Percentiles rank a stretch among this genome's conserved stretches.
phyloP scores from a whole-genome alignment of 1,284 basidiomycete species.

The Pterulicium gracile region DNA sequence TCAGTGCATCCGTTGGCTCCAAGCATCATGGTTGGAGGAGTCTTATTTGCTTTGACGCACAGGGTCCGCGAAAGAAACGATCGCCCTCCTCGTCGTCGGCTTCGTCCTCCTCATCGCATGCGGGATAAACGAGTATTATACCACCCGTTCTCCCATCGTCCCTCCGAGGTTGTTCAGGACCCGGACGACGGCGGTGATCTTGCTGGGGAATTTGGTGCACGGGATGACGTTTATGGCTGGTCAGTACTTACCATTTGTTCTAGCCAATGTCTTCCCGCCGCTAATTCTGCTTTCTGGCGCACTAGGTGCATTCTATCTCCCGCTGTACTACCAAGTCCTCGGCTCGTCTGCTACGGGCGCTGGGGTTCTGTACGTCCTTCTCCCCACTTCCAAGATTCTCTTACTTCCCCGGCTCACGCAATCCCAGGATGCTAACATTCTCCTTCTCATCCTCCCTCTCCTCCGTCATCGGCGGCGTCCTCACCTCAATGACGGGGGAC shows the following conservation, averaged over 20 bases:
- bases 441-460: constrained; percentile 24
- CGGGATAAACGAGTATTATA: constrained; percentile 33
- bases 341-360: constrained; percentile 31
- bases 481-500: constrained; percentile 22
- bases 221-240: constrained; percentile 25
- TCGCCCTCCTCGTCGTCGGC: constrained; percentile 38
- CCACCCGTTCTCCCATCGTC: constrained; percentile 41
- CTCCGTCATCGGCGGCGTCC: constrained; percentile 23
- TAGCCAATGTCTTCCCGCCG: constrained; percentile 5
- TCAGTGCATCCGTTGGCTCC: neutral
- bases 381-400: neutral
- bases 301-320: constrained; percentile 15
- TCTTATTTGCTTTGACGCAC: neutral
- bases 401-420: neutral
- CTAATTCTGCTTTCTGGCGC: constrained; percentile 17
- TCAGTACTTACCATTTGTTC: neutral
- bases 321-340: constrained; percentile 33
- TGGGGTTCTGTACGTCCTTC: constrained; percentile 20
- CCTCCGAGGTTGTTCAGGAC: constrained; percentile 37
- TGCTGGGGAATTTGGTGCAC: constrained; percentile 29
- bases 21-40: neutral
- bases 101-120: constrained; percentile 25
- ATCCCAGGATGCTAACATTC: constrained; percentile 30
- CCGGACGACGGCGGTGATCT: constrained; percentile 29
- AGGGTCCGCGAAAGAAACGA: constrained; percentile 22